Evolutionary conservation across 345 rosid species (phyloP).

Genomic region (Jatropha curcas): DNA sequence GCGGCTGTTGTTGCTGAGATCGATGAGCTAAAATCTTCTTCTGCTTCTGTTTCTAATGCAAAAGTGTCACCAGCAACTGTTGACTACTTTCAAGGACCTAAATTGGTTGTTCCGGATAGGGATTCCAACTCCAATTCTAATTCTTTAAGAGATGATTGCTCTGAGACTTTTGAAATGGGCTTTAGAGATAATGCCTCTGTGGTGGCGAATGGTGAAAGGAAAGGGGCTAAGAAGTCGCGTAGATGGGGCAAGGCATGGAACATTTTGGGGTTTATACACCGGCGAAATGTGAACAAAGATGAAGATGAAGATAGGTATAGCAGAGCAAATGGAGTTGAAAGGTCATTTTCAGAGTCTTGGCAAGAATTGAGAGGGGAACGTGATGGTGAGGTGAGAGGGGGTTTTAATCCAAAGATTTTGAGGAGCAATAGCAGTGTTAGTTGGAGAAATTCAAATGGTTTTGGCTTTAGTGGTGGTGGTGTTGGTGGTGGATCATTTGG

Average conservation of each 20-base stretch:
- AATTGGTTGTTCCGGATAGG: slow-evolving; percentile 43
- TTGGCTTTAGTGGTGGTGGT: slow-evolving; percentile 20
- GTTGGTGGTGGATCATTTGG: slow-evolving; percentile 45
- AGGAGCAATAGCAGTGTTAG: slow-evolving; percentile 97
- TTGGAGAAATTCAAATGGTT: slow-evolving; percentile 67
- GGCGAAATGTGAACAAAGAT: slow-evolving; percentile 59
- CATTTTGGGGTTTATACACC: slow-evolving; percentile 76
- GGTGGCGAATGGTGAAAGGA: slow-evolving; percentile 54
- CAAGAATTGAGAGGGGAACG: slow-evolving; percentile 67
- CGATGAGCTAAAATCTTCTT: slow-evolving; percentile 55
- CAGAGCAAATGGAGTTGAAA: slow-evolving; percentile 59
- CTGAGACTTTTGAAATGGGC: slow-evolving; percentile 67
- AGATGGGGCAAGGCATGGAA: slow-evolving; percentile 89
- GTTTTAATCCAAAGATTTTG: slow-evolving; percentile 66
- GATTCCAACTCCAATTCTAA: slow-evolving; percentile 62
- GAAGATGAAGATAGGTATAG: slow-evolving; percentile 77
- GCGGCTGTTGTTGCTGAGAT: slow-evolving; percentile 82
- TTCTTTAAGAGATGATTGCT: slow-evolving; percentile 73
- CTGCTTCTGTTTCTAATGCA: slow-evolving; percentile 46
- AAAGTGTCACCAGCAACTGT: slow-evolving; percentile 69
- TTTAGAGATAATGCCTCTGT: slow-evolving; percentile 53
- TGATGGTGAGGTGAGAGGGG: slow-evolving; percentile 56
- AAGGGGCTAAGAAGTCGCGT: slow-evolving; percentile 57
- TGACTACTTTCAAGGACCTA: slow-evolving; percentile 48
- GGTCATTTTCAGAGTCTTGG: slow-evolving; percentile 89